Evolutionary conservation across 1,139 yeast species (phyloP).

Genomic region (Pneumocystis jirovecii): DNA sequence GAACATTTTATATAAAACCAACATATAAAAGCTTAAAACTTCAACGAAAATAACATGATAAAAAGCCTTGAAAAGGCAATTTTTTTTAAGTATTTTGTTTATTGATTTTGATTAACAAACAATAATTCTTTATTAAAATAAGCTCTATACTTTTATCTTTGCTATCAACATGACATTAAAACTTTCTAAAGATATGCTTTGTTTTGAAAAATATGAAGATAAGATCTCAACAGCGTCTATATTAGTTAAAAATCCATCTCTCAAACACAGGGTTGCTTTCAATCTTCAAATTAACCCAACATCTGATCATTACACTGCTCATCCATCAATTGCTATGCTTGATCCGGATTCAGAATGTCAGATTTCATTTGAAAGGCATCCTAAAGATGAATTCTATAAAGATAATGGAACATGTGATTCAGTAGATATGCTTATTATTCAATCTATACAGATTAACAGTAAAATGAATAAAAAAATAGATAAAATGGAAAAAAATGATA

Average conservation of each 20-base stretch:
- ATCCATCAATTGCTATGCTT: neutral
- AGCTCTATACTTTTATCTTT: neutral
- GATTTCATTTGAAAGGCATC: neutral
- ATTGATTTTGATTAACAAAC: neutral
- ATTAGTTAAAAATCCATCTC: neutral
- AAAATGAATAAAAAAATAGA: neutral
- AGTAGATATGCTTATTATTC: neutral
- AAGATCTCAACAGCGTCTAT: neutral
- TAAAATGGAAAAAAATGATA: neutral
- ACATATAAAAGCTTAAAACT: neutral
- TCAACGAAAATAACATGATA: neutral
- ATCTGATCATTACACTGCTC: neutral
- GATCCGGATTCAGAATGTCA: neutral
- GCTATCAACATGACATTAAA: neutral
- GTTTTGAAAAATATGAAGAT: neutral
- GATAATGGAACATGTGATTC: neutral
- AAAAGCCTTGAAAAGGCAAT: neutral
- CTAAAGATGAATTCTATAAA: neutral
- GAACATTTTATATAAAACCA: neutral
- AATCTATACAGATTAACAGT: neutral
- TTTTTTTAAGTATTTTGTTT: neutral
- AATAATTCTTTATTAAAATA: neutral
- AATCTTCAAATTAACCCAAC: neutral
- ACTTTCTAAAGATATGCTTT: neutral
- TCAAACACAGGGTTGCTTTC: neutral